phyloP scores from a whole-genome alignment of 2,329 filamentous ascomycete species.

The Pochonia chlamydosporia region DNA sequence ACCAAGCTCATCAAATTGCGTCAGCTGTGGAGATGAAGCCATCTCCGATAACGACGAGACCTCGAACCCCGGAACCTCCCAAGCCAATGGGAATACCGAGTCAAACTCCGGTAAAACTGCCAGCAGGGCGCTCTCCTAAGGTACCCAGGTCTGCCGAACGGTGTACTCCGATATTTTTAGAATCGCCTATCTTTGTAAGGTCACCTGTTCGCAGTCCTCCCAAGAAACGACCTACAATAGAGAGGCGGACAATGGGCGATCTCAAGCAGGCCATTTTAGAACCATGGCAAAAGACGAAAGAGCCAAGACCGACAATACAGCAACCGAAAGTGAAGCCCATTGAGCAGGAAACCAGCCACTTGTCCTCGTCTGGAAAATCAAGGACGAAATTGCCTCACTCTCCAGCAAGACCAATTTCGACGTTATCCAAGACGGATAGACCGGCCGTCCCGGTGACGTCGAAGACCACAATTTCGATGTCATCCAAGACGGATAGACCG shows the following conservation, averaged over 20 bases:
- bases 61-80: conserved; percentile 3
- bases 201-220: neutral
- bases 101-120: neutral
- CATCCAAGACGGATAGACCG: neutral
- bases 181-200: neutral
- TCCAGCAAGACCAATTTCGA: neutral
- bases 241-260: conserved; percentile 9
- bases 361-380: neutral
- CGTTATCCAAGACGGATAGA: neutral
- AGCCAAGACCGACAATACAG: neutral
- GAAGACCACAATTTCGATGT: neutral
- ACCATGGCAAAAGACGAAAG: neutral
- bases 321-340: neutral
- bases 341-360: neutral
- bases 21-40: neutral
- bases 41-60: neutral
- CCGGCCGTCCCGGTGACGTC: too few species aligned
- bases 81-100: neutral
- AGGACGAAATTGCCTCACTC: neutral
- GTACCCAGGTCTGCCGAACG: conserved; percentile 7
- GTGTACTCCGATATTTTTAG: conserved; percentile 8
- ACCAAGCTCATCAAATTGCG: neutral
- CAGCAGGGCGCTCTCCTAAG: neutral
- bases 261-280: conserved; percentile 8
- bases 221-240: neutral